Base-by-base conservation (phyloP, 768 basidiomycete genomes). In the Termitomyces sp. region DNA sequence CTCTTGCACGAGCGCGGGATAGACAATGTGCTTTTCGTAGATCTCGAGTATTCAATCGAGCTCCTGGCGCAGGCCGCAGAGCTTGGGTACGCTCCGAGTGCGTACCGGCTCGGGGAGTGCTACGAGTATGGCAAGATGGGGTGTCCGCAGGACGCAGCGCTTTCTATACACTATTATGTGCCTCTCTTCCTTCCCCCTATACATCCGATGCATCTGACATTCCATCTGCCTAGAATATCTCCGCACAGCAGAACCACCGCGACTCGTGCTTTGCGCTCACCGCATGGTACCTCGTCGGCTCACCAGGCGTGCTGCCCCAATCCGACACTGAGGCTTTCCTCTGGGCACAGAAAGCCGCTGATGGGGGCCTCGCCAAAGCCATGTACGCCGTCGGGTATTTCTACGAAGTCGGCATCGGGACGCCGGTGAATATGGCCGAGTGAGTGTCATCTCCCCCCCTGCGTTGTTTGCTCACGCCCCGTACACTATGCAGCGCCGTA, bases 41-140 rank as follows among this genome's bases (percentile, higher is more conserved):
- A 99, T 71, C 85, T 86, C 61, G 96, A 98, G 66, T 99, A 99
- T 66, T 88, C 96, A 0, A 86, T 89, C 1, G 97, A 99, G 72
- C 78, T 98, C 12, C 76, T 98, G 42, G 97, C 97, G 2, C 93
- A 97, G 68, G 96, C 95, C 26, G 86, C 92, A 0, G 97, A 98
- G 72, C 81, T 99, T 26, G 94, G 94, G 5, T 98, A 98, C 72
- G 94, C 96, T 9, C 93, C 96, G 18, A 94, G 92, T 62, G 97
- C 97, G 32, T 92, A 94, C 74, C 86, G 93, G 59, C 75, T 98
- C 56, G 97, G 97, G 26, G 96, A 98, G 74, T 98, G 95, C 71
- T 99, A 99, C 71, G 97, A 99, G 76, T 99, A 98, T 71, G 97
- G 97, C 36, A 95, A 92, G 78, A 89, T 98, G 85, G 95, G 94